A percentile compares a stretch with the other conserved stretches of the same genome.
These are phyloP conservation scores for Hyphodiscus sp. DNA, from an alignment of 2,329 filamentous ascomycete species.

Conservation along the genomic window DNA sequence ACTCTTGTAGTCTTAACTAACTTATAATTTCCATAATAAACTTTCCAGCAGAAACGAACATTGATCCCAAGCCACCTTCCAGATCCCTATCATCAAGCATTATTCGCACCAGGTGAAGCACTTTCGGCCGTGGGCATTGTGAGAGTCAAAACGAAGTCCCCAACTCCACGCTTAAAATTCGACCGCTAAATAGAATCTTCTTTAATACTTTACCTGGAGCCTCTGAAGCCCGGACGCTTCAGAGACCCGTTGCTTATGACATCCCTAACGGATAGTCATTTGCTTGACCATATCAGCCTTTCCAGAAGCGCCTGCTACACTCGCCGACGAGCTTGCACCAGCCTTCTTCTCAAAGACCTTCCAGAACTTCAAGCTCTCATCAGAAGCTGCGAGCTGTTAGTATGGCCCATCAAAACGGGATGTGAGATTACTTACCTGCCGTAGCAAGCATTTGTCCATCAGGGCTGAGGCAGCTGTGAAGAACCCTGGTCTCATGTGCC, in stretches of 20 bases:
- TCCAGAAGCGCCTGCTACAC: conserved; percentile 60
- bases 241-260: conserved; percentile 20
- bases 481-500: conserved; percentile 90
- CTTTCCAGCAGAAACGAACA: conserved; percentile 5
- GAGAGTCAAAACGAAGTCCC: conserved; percentile 37
- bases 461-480: conserved; percentile 94
- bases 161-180: conserved; percentile 48
- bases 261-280: conserved; percentile 77
- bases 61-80: conserved; percentile 4
- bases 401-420: conserved; percentile 6
- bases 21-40: conserved; percentile 1
- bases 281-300: conserved; percentile 88
- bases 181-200: conserved; percentile 35
- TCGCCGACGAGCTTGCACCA: conserved; percentile 58
- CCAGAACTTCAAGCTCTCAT: conserved; percentile 99
- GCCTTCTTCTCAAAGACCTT: conserved; percentile 99
- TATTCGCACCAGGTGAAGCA: conserved; percentile 33
- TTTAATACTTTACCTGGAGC: conserved; percentile 29
- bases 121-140: conserved; percentile 45
- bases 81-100: conserved; percentile 27
- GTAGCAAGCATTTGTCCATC: conserved; percentile 98
- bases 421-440: conserved; percentile 51
- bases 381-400: conserved; percentile 56
- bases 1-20: conserved; percentile 10
- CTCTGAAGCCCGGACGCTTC: conserved; percentile 22